phyloP scores from a whole-genome alignment of 1,139 yeast genomes.

The Magnusiomyces clavatus region DNA sequence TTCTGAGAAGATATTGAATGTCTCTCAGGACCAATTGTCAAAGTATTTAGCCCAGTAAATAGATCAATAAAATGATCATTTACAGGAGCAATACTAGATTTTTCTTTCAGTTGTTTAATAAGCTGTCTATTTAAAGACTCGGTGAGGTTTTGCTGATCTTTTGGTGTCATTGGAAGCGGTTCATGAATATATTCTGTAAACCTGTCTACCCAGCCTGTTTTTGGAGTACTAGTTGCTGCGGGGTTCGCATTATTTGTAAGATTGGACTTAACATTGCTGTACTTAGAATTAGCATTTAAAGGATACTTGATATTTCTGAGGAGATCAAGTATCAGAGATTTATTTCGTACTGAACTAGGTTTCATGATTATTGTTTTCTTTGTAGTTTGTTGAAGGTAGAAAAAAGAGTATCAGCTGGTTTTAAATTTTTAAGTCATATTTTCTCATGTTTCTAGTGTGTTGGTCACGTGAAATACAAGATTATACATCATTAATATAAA shows the following conservation, averaged over 20 bases:
- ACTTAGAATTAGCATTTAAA: background rate
- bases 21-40: conserved; percentile 11
- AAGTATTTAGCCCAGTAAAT: conserved; percentile 22
- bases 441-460: background rate
- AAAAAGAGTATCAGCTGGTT: too few species aligned
- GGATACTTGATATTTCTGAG: conserved; percentile 8
- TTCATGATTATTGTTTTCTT: background rate
- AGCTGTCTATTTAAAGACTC: conserved; percentile 18
- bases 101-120: conserved; percentile 15
- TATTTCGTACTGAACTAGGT: background rate
- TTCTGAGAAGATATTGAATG: conserved; percentile 3
- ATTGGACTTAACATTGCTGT: background rate
- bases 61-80: conserved; percentile 24
- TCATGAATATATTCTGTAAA: conserved; percentile 21
- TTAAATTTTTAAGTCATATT: too few species aligned
- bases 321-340: conserved; percentile 9
- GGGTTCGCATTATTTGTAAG: background rate
- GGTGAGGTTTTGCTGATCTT: conserved; percentile 20
- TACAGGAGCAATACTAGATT: conserved; percentile 18
- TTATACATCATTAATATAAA: background rate
- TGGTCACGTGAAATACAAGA: background rate
- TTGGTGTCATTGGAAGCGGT: conserved; percentile 19
- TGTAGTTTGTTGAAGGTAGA: background rate
- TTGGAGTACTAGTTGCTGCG: background rate
- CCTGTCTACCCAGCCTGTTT: conserved; percentile 5